phyloP scores from a whole-genome alignment of 371 early-diverging fungal species.

The Vairimorpha apis region DNA sequence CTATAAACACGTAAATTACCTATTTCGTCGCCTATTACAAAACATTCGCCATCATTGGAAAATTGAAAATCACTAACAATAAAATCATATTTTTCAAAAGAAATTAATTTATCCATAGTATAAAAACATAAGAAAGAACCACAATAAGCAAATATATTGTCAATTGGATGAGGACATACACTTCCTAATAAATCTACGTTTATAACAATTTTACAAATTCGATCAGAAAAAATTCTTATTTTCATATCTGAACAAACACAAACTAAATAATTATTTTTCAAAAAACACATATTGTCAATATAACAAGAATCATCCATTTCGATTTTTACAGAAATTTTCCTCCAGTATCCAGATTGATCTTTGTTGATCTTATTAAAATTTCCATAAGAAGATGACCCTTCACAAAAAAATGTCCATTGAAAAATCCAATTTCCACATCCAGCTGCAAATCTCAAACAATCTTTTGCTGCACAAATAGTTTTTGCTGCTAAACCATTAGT shows the following conservation, averaged over 20 bases:
- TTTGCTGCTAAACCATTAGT: slow-evolving; percentile 50
- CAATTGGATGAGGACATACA: slow-evolving; percentile 38
- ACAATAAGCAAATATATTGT: slow-evolving; percentile 49
- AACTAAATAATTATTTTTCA: slow-evolving; percentile 45
- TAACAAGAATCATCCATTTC: slow-evolving; percentile 21
- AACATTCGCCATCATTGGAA: slow-evolving; percentile 50
- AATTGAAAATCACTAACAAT: slow-evolving; percentile 50
- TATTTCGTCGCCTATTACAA: slow-evolving; percentile 44
- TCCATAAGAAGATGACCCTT: slow-evolving; percentile 19
- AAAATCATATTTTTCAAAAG: slow-evolving; percentile 26
- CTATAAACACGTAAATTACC: slow-evolving; percentile 35
- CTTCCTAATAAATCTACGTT: slow-evolving; percentile 18
- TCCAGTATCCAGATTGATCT: slow-evolving; percentile 44
- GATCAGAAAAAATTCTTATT: slow-evolving; percentile 49
- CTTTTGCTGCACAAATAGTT: slow-evolving; percentile 57
- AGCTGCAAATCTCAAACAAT: slow-evolving; percentile 53
- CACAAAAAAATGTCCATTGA: slow-evolving; percentile 38
- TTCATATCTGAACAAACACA: slow-evolving; percentile 44
- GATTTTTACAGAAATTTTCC: slow-evolving; percentile 19
- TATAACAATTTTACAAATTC: slow-evolving; percentile 1
- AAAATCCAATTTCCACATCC: slow-evolving; percentile 29
- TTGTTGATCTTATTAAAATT: slow-evolving; percentile 40
- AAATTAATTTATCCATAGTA: slow-evolving; percentile 16
- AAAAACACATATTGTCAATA: slow-evolving; percentile 47
- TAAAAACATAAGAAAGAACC: slow-evolving; percentile 32